Percentiles rank a stretch among this genome's conserved stretches.
Evolutionary conservation across 768 basidiomycete genomes (phyloP).

Genomic region (Lactarius tabidus): DNA sequence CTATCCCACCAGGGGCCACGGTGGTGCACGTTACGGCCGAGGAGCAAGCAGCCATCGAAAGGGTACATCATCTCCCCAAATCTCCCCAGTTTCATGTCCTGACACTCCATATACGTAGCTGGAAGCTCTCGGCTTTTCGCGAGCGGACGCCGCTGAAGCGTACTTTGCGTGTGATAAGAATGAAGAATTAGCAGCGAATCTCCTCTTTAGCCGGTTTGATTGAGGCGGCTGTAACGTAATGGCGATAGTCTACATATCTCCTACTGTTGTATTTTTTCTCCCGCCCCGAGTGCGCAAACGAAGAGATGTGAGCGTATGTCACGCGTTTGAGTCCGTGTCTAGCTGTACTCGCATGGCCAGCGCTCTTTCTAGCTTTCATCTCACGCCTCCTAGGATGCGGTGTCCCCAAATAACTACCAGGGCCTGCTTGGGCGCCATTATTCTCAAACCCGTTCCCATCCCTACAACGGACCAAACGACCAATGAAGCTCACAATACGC

Average conservation of each 20-base stretch:
- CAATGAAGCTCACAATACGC: slow-evolving; percentile 91
- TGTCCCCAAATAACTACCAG: neutral
- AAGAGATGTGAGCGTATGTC: slow-evolving; percentile 13
- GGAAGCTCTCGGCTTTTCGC: slow-evolving; percentile 81
- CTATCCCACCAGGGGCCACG: slow-evolving; percentile 47
- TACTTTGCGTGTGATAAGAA: slow-evolving; percentile 96
- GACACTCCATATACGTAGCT: slow-evolving; percentile 47
- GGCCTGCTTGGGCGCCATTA: neutral
- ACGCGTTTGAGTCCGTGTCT: neutral
- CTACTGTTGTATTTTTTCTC: slow-evolving; percentile 13
- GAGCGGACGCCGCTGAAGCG: slow-evolving; percentile 79
- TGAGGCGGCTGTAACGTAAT: too few relatives aligned
- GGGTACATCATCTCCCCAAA: slow-evolving; percentile 51
- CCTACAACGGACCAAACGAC: slow-evolving; percentile 19
- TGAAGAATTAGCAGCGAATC: slow-evolving; percentile 94
- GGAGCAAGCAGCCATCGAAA: slow-evolving; percentile 82
- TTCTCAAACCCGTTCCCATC: neutral
- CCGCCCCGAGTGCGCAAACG: neutral
- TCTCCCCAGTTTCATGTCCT: neutral
- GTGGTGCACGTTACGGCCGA: slow-evolving; percentile 79
- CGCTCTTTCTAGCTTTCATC: neutral
- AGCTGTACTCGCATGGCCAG: neutral
- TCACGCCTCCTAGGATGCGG: slow-evolving; percentile 1
- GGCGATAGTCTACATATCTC: neutral
- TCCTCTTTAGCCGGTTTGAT: slow-evolving; percentile 74